These are phyloP conservation scores for Colletotrichum tropicicola DNA, from an alignment of 2,329 filamentous ascomycete genomes.

Conservation along the genomic window DNA sequence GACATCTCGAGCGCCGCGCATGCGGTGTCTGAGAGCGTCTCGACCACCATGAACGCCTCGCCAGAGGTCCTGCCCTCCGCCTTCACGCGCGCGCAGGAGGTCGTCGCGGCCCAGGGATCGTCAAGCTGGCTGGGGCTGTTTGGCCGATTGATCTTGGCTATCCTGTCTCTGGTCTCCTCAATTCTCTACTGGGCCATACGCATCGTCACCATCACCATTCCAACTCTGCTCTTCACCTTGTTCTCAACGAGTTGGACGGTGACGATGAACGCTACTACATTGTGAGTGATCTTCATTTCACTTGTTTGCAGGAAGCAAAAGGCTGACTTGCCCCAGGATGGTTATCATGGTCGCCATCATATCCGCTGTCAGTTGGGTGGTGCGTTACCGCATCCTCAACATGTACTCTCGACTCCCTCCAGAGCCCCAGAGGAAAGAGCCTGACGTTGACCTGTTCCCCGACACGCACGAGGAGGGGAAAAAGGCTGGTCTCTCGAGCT, in stretches of 20 bases:
- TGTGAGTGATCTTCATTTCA: conserved; percentile 64
- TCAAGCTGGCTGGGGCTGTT: conserved; percentile 67
- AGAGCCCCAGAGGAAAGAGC: conserved; percentile 95
- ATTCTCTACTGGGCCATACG: conserved; percentile 82
- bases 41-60: conserved; percentile 41
- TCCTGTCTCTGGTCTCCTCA: conserved; percentile 65
- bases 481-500: conserved; percentile 93
- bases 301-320: not conserved
- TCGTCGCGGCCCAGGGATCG: conserved; percentile 47
- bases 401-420: conserved; percentile 95
- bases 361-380: conserved; percentile 91
- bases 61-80: conserved; percentile 45
- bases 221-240: conserved; percentile 87
- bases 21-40: conserved; percentile 44
- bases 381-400: conserved; percentile 94
- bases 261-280: conserved; percentile 97
- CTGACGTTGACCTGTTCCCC: conserved; percentile 93
- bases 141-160: conserved; percentile 61
- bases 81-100: conserved; percentile 47
- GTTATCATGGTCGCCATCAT: conserved; percentile 80
- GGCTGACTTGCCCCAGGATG: conserved; percentile 59
- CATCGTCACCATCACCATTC: conserved; percentile 87
- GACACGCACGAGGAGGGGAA: conserved; percentile 89
- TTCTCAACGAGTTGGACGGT: conserved; percentile 95
- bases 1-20: conserved; percentile 48